phyloP scores from a whole-genome alignment of 1,284 basidiomycete species.

The Puccinia horiana region DNA sequence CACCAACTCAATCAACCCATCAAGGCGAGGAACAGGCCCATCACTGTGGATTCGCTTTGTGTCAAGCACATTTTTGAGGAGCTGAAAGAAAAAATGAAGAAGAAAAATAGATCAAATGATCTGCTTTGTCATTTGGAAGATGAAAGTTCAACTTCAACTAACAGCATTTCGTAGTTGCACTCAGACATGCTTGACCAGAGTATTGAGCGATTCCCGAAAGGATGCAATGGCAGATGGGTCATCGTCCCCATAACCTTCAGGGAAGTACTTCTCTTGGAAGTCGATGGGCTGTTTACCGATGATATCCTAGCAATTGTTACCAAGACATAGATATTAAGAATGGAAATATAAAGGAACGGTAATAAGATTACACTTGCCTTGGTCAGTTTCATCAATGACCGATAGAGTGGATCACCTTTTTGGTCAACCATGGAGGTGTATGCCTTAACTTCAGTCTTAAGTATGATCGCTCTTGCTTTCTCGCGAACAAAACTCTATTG shows the following conservation, averaged over 20 bases:
- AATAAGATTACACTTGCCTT: too few species aligned
- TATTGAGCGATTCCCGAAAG: background rate
- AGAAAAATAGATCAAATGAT: background rate
- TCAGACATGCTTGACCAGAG: background rate
- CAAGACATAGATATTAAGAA: background rate
- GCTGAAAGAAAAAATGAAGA: background rate
- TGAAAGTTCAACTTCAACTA: background rate
- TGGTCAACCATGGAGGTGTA: background rate
- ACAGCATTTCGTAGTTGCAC: background rate
- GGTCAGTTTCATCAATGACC: background rate
- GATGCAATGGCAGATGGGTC: background rate
- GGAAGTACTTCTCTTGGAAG: background rate
- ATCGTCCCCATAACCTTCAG: background rate
- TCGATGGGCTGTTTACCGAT: background rate
- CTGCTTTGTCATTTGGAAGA: background rate
- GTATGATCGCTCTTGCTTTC: background rate
- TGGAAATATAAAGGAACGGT: background rate
- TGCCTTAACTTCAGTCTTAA: background rate
- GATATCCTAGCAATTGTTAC: background rate
- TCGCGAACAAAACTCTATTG: constrained; percentile 2
- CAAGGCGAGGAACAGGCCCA: background rate
- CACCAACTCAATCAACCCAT: background rate
- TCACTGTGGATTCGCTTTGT: background rate
- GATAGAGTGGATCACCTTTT: background rate
- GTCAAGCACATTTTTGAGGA: background rate